phyloP scores from a whole-genome alignment of 352 stramenopile genomes.

The Globisporangium nagaii region DNA sequence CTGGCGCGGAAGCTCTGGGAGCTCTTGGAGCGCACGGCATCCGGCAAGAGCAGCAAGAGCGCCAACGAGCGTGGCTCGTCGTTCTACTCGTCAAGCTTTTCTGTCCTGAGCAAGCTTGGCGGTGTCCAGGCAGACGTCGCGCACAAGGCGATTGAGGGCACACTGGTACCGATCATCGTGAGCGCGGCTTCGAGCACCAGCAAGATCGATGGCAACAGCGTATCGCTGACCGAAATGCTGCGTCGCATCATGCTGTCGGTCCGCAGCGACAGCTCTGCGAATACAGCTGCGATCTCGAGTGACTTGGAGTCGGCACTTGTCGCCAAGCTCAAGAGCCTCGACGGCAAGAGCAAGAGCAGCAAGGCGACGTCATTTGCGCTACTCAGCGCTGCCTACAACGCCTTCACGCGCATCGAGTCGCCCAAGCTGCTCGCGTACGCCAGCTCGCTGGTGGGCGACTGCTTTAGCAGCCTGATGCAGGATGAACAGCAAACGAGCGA shows the following conservation, averaged over 20 bases:
- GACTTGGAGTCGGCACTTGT: slow-evolving; percentile 5
- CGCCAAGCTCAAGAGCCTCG: background rate
- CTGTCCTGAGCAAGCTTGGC: slow-evolving; percentile 16
- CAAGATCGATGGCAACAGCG: background rate
- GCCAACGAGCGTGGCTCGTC: background rate
- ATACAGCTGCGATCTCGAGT: background rate
- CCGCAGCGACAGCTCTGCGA: background rate
- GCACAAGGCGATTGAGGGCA: slow-evolving; percentile 12
- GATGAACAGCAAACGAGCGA: background rate
- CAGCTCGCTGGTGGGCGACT: slow-evolving; percentile 4
- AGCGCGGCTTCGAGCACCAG: slow-evolving; percentile 5
- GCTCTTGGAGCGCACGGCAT: slow-evolving; percentile 18
- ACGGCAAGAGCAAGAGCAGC: background rate
- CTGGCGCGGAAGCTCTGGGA: slow-evolving; percentile 35
- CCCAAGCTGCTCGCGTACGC: slow-evolving; percentile 3
- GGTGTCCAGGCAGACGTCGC: slow-evolving; percentile 20
- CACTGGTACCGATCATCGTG: slow-evolving; percentile 28
- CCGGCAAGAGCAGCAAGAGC: background rate
- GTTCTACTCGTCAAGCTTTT: slow-evolving; percentile 35
- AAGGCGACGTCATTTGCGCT: slow-evolving; percentile 2
- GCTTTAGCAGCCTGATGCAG: slow-evolving; percentile 7
- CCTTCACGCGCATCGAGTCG: slow-evolving; percentile 16
- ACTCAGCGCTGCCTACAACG: slow-evolving; percentile 6
- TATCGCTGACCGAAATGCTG: slow-evolving; percentile 9
- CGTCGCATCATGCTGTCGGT: slow-evolving; percentile 12